Percentiles rank a stretch among this genome's conserved stretches.
These are phyloP conservation scores for Daedaleopsis sinensis DNA, from an alignment of 768 basidiomycete species.

Conservation along the genomic window DNA sequence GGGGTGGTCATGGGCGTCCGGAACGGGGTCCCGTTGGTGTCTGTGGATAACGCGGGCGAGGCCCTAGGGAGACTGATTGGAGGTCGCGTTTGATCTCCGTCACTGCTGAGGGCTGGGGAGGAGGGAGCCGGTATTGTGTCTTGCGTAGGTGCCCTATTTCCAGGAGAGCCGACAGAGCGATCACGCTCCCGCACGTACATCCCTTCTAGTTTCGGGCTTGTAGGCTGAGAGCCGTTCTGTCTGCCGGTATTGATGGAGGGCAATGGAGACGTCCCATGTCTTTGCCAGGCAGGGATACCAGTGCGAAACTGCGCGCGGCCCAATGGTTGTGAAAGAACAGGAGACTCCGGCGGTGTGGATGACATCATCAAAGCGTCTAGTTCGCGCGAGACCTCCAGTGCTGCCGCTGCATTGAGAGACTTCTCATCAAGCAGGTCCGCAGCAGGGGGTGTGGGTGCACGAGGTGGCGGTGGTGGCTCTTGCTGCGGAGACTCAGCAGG, in stretches of 20 bases:
- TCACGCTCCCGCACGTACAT: slow-evolving; percentile 23
- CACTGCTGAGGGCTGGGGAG: slow-evolving; percentile 5
- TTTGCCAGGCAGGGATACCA: slow-evolving; percentile 21
- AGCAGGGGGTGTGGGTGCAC: slow-evolving; percentile 7
- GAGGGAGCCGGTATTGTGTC: slow-evolving; percentile 3
- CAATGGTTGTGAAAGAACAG: slow-evolving; percentile 36
- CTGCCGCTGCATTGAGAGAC: slow-evolving; percentile 63
- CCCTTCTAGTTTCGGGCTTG: slow-evolving; percentile 10
- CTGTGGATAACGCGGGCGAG: slow-evolving; percentile 23
- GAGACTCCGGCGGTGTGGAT: slow-evolving; percentile 33
- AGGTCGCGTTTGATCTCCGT: slow-evolving; percentile 31
- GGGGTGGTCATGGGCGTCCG: slow-evolving; percentile 54
- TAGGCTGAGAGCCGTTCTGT: slow-evolving; percentile 1
- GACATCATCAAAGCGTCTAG: slow-evolving; percentile 55
- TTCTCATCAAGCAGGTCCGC: slow-evolving; percentile 15
- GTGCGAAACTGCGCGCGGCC: slow-evolving; percentile 4
- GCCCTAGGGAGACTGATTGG: slow-evolving; percentile 17
- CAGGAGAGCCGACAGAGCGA: slow-evolving; percentile 17
- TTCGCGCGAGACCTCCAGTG: slow-evolving; percentile 67
- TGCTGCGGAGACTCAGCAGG: slow-evolving; percentile 9
- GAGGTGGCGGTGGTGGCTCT: slow-evolving; percentile 11
- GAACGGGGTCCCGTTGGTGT: slow-evolving; percentile 34
- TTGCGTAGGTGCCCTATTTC: neutral
- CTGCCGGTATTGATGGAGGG: slow-evolving; percentile 29
- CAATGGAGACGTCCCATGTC: slow-evolving; percentile 42